These are phyloP conservation scores for Platanthera guangdongensis DNA, from an alignment of 106 monocot genomes.

Conservation along the genomic window DNA sequence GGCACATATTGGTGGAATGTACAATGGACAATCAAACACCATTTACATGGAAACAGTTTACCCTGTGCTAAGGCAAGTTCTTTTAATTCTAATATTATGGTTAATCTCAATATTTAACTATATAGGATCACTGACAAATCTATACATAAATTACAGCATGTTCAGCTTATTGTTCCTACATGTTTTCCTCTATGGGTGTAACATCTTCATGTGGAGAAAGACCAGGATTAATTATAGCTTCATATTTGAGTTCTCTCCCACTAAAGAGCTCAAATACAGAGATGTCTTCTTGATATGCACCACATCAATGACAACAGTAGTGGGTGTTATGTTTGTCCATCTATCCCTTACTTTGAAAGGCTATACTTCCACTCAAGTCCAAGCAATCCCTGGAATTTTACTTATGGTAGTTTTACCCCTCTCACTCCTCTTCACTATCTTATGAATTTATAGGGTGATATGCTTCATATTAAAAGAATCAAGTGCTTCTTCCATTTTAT, in stretches of 20 bases:
- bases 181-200: slow-evolving; percentile 88
- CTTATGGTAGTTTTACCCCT: slow-evolving; percentile 37
- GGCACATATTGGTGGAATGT: slow-evolving; percentile 88
- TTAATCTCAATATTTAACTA: neutral
- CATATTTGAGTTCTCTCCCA: slow-evolving; percentile 88
- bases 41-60: slow-evolving; percentile 95
- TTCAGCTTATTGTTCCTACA: slow-evolving; percentile 84
- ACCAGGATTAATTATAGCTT: slow-evolving; percentile 85
- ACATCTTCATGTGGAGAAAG: slow-evolving; percentile 88
- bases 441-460: neutral
- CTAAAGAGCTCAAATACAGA: slow-evolving; percentile 62
- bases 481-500: no score
- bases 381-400: slow-evolving; percentile 66
- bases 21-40: slow-evolving; percentile 42
- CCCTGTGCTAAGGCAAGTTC: slow-evolving; percentile 70
- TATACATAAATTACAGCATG: slow-evolving; percentile 45
- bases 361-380: slow-evolving; percentile 40
- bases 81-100: neutral
- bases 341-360: slow-evolving; percentile 45
- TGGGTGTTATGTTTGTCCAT: slow-evolving; percentile 65
- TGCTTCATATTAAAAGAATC: no score
- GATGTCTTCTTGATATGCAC: slow-evolving; percentile 77
- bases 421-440: neutral
- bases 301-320: slow-evolving; percentile 62
- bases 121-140: neutral